These are phyloP conservation scores for Pichia kudriavzevii DNA, from an alignment of 1,139 yeast genomes.

Conservation along the genomic window DNA sequence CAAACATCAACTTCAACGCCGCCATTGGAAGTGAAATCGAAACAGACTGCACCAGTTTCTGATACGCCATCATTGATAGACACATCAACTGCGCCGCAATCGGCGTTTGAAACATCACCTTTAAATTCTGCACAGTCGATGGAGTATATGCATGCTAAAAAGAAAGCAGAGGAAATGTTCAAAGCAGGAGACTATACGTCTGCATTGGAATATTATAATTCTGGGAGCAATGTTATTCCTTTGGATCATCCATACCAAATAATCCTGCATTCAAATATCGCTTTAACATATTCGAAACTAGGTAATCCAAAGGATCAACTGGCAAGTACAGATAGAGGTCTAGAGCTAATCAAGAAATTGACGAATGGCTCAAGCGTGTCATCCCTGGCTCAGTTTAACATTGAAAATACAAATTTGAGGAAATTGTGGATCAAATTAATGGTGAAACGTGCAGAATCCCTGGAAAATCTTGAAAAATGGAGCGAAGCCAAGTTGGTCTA, in stretches of 20 bases:
- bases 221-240: slow-evolving; percentile 60
- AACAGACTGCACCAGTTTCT: too few relatives aligned
- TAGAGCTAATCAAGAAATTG: slow-evolving; percentile 39
- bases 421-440: slow-evolving; percentile 70
- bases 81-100: slow-evolving; percentile 4
- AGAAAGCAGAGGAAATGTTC: slow-evolving; percentile 37
- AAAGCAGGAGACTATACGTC: slow-evolving; percentile 73
- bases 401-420: slow-evolving; percentile 51
- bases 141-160: slow-evolving; percentile 6
- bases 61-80: slow-evolving; percentile 8
- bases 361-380: slow-evolving; percentile 21
- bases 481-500: slow-evolving; percentile 56
- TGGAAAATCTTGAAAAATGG: slow-evolving; percentile 70
- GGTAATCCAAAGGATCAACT: slow-evolving; percentile 69
- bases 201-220: slow-evolving; percentile 55
- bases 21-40: neutral
- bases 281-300: slow-evolving; percentile 58
- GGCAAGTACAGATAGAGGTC: slow-evolving; percentile 47
- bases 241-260: slow-evolving; percentile 57
- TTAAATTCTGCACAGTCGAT: slow-evolving; percentile 11
- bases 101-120: slow-evolving; percentile 17
- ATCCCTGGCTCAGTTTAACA: slow-evolving; percentile 26
- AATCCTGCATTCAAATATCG: slow-evolving; percentile 68
- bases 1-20: neutral
- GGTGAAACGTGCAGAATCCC: slow-evolving; percentile 70